phyloP scores from a whole-genome alignment of 345 rosid species.

The Sapria himalayana region DNA sequence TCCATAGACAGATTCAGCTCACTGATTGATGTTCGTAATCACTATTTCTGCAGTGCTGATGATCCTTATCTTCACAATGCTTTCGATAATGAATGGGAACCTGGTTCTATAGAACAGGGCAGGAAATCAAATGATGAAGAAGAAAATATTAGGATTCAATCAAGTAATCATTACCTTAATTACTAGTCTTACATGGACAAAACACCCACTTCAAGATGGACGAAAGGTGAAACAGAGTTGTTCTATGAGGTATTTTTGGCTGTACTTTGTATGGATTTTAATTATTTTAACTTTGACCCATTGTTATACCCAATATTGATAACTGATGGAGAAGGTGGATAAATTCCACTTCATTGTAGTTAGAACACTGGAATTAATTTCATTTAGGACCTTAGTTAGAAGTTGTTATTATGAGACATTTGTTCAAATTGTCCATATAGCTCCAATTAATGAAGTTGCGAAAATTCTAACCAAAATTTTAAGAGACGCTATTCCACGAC shows the following conservation, averaged over 20 bases:
- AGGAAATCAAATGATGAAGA: conserved; percentile 9
- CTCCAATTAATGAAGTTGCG: too few species aligned
- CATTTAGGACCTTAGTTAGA: too few species aligned
- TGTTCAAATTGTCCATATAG: too few species aligned
- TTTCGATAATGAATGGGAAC: conserved; percentile 18
- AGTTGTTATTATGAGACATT: too few species aligned
- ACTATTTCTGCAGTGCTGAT: conserved; percentile 16
- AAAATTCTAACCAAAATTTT: too few species aligned
- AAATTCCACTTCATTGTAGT: too few species aligned
- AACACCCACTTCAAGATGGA: conserved; percentile 45
- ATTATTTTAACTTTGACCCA: too few species aligned
- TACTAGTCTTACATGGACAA: conserved; percentile 51
- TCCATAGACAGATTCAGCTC: not conserved
- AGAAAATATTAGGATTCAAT: conserved; percentile 6
- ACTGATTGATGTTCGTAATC: conserved; percentile 4
- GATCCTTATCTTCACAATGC: conserved; percentile 15
- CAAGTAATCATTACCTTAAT: conserved; percentile 22
- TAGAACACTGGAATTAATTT: too few species aligned
- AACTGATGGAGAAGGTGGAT: too few species aligned
- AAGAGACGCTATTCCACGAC: too few species aligned
- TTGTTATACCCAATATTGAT: too few species aligned
- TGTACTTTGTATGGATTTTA: too few species aligned
- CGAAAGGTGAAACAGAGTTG: conserved; percentile 58
- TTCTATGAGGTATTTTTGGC: conserved; percentile 40
- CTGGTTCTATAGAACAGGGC: conserved; percentile 16